Conservation (phyloP, 768 basidiomycete genomes). For the Leccinum uliginosum region DNA sequence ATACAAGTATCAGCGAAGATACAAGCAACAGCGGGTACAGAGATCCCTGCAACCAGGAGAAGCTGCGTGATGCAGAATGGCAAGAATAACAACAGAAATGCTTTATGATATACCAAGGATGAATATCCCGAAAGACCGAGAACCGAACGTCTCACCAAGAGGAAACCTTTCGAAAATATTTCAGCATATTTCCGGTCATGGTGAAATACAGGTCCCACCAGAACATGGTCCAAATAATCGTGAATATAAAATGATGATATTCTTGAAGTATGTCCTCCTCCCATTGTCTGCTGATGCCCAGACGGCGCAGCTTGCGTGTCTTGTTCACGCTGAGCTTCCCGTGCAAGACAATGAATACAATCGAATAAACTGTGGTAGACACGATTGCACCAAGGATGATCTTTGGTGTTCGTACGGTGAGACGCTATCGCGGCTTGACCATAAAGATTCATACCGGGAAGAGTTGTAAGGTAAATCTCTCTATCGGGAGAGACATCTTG, state of each 20-base stretch:
- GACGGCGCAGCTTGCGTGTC: constrained; percentile 48
- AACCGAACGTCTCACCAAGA: constrained; percentile 38
- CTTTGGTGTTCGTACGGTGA: constrained; percentile 30
- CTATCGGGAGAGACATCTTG: constrained; percentile 35
- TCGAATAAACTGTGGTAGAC: constrained; percentile 53
- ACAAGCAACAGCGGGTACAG: constrained; percentile 41
- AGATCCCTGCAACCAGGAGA: constrained; percentile 43
- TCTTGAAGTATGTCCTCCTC: constrained; percentile 41
- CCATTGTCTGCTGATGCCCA: constrained; percentile 45
- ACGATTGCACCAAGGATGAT: constrained; percentile 55
- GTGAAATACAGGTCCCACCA: constrained; percentile 44
- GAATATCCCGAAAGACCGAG: background rate
- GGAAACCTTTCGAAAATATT: constrained; percentile 45
- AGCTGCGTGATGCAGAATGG: constrained; percentile 55
- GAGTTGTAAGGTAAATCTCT: constrained; percentile 51
- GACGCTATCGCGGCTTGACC: background rate
- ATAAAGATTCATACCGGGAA: constrained; percentile 47
- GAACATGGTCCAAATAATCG: constrained; percentile 64
- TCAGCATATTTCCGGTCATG: constrained; percentile 6
- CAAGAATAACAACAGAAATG: constrained; percentile 54
- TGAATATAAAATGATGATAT: constrained; percentile 57
- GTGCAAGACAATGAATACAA: constrained; percentile 59
- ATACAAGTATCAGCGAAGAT: constrained; percentile 50
- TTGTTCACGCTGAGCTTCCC: constrained; percentile 50
- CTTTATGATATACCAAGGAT: constrained; percentile 32